These are phyloP conservation scores for Penicillium sp. DNA, from an alignment of 2,329 filamentous ascomycete species.

Conservation along the genomic window DNA sequence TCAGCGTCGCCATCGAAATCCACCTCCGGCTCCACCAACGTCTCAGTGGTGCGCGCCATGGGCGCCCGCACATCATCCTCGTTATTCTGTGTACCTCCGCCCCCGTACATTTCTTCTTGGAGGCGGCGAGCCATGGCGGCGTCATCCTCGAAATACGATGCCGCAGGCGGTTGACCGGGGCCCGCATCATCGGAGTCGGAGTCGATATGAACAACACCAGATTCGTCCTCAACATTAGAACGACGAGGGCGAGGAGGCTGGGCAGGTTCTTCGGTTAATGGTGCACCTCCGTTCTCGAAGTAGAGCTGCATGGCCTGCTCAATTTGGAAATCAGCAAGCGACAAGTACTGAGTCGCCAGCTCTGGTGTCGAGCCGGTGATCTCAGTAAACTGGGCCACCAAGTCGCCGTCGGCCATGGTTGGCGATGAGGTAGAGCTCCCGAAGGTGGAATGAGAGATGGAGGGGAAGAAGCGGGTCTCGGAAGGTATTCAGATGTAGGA, in stretches of 20 bases:
- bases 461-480: slow-evolving; percentile 1
- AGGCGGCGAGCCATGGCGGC: slow-evolving; percentile 86
- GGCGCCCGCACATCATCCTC: slow-evolving; percentile 74
- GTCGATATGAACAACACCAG: slow-evolving; percentile 68
- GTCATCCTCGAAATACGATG: slow-evolving; percentile 71
- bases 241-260: slow-evolving; percentile 23
- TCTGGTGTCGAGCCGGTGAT: slow-evolving; percentile 72
- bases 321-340: slow-evolving; percentile 76
- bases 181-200: slow-evolving; percentile 69
- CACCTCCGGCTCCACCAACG: slow-evolving; percentile 69
- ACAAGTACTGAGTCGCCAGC: slow-evolving; percentile 75
- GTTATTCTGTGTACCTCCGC: slow-evolving; percentile 30
- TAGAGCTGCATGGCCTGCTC: slow-evolving; percentile 84
- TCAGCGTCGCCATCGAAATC: slow-evolving; percentile 53
- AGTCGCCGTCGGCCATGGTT: slow-evolving; percentile 61
- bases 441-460: neutral
- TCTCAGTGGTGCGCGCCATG: slow-evolving; percentile 87
- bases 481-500: slow-evolving; percentile 4
- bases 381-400: slow-evolving; percentile 69
- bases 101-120: slow-evolving; percentile 83
- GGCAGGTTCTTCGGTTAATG: slow-evolving; percentile 48
- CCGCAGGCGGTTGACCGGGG: slow-evolving; percentile 42
- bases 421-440: slow-evolving; percentile 6
- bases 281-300: slow-evolving; percentile 75
- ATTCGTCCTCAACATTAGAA: slow-evolving; percentile 49